Conservation (phyloP, 805 yeast genomes). For the Scheffersomyces lignosus region DNA sequence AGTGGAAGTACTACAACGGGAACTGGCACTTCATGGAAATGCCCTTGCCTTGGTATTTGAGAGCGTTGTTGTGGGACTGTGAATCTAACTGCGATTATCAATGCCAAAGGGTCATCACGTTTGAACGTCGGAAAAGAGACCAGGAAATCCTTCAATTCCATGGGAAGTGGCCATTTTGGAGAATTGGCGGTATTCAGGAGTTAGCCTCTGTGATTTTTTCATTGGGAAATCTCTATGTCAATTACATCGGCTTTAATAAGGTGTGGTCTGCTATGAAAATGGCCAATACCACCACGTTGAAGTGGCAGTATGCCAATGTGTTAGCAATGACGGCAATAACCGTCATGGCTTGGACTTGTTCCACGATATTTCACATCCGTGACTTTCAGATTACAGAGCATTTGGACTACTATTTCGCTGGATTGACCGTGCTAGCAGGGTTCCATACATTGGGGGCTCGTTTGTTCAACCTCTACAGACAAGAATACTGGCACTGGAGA, state of each 20-base stretch:
- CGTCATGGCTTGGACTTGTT: constrained; percentile 84
- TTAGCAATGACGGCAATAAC: constrained; percentile 60
- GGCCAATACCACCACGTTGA: neutral
- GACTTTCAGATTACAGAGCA: constrained; percentile 80
- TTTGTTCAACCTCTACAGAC: constrained; percentile 55
- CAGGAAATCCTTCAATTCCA: constrained; percentile 79
- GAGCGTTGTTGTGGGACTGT: constrained; percentile 42
- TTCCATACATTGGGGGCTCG: constrained; percentile 68
- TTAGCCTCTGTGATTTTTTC: constrained; percentile 78
- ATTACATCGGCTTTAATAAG: constrained; percentile 17
- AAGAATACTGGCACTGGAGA: constrained; percentile 22
- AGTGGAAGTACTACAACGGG: constrained; percentile 26
- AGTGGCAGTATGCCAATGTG: constrained; percentile 24
- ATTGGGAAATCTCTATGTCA: constrained; percentile 38
- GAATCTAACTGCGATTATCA: constrained; percentile 83
- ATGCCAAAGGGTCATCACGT: constrained; percentile 80
- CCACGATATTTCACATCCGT: constrained; percentile 84
- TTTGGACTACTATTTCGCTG: constrained; percentile 91
- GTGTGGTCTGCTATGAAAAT: constrained; percentile 3
- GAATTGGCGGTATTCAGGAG: constrained; percentile 84
- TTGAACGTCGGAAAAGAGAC: constrained; percentile 44
- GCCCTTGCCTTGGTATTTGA: constrained; percentile 44
- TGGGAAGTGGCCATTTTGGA: constrained; percentile 94
- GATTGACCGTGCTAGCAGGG: constrained; percentile 79
- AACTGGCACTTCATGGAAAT: constrained; percentile 34